Evolutionary conservation across 768 basidiomycete genomes (phyloP).

Genomic region (Mycena maculata): DNA sequence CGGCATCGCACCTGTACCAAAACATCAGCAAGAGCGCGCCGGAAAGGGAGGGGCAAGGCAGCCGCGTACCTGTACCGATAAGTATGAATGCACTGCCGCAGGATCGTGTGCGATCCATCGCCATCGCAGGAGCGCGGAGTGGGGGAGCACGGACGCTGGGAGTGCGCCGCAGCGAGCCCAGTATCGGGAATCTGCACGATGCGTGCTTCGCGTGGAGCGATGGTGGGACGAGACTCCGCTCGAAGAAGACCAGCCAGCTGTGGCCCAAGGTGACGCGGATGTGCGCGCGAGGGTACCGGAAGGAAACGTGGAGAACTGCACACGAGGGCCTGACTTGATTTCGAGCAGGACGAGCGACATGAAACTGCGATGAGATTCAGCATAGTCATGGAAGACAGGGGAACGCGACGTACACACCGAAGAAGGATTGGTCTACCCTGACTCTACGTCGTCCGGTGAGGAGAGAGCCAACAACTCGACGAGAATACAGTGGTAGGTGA

Average conservation of each 20-base stretch:
- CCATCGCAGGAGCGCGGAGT: slow-evolving; percentile 9
- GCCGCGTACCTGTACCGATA: slow-evolving; percentile 10
- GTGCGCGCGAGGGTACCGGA: no score
- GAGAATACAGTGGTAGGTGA: no score
- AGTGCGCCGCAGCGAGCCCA: neutral
- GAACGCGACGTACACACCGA: no score
- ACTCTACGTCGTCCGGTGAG: slow-evolving; percentile 1
- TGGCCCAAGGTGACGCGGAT: no score
- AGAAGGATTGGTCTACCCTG: no score
- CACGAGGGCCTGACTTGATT: no score
- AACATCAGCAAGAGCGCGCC: slow-evolving; percentile 4
- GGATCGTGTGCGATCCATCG: neutral
- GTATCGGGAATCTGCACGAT: neutral
- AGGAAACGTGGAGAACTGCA: no score
- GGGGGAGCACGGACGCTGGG: neutral
- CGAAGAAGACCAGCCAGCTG: neutral
- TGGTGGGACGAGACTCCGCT: neutral
- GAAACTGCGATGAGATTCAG: no score
- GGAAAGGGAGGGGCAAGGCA: slow-evolving; percentile 6
- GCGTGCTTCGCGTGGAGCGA: neutral
- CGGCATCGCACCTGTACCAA: neutral
- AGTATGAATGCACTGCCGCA: slow-evolving; percentile 5
- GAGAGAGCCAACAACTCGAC: neutral
- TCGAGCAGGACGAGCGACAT: no score
- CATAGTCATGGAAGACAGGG: no score